A percentile compares a stretch with the other conserved stretches of the same genome.
These are phyloP conservation scores for Tricholoma matsutake DNA, from an alignment of 768 basidiomycete genomes.

Conservation along the genomic window DNA sequence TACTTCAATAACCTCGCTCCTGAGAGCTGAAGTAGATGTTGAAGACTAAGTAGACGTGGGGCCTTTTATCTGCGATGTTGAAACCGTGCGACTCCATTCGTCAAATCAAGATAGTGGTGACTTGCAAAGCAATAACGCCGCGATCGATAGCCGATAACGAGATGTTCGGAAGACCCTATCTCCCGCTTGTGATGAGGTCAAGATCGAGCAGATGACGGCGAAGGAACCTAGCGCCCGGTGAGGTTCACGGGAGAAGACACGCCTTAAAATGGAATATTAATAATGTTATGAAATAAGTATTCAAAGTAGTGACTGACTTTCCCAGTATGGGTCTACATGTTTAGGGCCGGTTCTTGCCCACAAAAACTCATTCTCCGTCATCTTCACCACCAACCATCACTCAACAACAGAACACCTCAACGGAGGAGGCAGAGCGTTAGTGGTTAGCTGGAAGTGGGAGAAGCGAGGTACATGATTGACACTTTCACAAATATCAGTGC, in stretches of 20 bases:
- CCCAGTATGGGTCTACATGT: not conserved
- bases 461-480: slow-evolving; percentile 43
- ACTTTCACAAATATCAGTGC: slow-evolving; percentile 1
- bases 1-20: slow-evolving; percentile 10
- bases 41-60: not conserved
- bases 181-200: not conserved
- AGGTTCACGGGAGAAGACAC: slow-evolving; percentile 19
- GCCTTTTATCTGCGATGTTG: slow-evolving; percentile 9
- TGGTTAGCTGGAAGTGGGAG: slow-evolving; percentile 74
- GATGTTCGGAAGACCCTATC: slow-evolving; percentile 3
- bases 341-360: slow-evolving; percentile 26
- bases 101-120: slow-evolving; percentile 13
- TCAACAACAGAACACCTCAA: slow-evolving; percentile 42
- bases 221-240: not conserved
- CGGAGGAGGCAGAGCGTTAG: slow-evolving; percentile 68
- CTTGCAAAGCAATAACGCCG: slow-evolving; percentile 6
- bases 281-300: not conserved
- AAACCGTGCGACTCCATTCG: slow-evolving; percentile 14
- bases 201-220: slow-evolving; percentile 4
- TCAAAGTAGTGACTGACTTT: not conserved
- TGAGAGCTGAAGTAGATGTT: slow-evolving; percentile 1
- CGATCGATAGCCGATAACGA: slow-evolving; percentile 25
- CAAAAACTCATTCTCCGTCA: slow-evolving; percentile 3
- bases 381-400: slow-evolving; percentile 32
- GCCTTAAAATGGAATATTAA: not conserved